phyloP scores from a whole-genome alignment of 176 grass and related monocot genomes.

The Saccharum officinarum region DNA sequence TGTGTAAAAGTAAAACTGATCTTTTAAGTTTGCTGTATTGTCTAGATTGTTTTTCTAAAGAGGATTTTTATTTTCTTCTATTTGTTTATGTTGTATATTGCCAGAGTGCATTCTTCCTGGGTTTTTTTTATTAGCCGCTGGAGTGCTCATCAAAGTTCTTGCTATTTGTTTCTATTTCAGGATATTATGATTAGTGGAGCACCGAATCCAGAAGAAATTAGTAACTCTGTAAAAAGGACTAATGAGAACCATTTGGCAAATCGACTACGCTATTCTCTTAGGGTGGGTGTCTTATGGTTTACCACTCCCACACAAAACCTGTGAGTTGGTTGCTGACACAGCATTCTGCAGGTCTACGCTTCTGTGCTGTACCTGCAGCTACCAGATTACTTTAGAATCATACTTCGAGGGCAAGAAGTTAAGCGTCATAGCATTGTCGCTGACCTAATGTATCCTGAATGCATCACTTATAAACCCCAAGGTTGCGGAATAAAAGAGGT shows the following conservation, averaged over 20 bases:
- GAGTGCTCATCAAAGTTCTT: no score
- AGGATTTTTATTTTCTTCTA: neutral
- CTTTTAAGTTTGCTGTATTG: neutral
- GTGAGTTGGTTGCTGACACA: neutral
- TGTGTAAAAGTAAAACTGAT: no score
- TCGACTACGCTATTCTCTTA: slow-evolving; percentile 57
- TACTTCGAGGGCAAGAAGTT: slow-evolving; percentile 51
- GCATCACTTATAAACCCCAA: no score
- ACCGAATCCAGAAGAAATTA: slow-evolving; percentile 36
- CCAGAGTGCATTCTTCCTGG: no score
- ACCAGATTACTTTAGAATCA: slow-evolving; percentile 53
- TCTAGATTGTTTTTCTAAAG: slow-evolving; percentile 4
- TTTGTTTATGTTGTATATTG: no score
- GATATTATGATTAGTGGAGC: slow-evolving; percentile 44
- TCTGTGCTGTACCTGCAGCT: slow-evolving; percentile 60
- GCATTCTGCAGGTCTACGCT: slow-evolving; percentile 48
- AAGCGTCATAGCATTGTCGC: slow-evolving; percentile 38
- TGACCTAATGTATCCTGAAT: slow-evolving; percentile 24
- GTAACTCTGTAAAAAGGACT: slow-evolving; percentile 19
- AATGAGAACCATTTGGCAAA: slow-evolving; percentile 60
- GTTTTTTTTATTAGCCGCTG: no score
- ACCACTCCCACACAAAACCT: no score
- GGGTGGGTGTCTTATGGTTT: slow-evolving; percentile 36
- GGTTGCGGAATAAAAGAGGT: no score
- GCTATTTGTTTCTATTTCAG: no score